Evolutionary conservation across 768 basidiomycete species (phyloP), one percentile per base, ranked within the genome.

Genomic region (Galerina sulciceps): DNA sequence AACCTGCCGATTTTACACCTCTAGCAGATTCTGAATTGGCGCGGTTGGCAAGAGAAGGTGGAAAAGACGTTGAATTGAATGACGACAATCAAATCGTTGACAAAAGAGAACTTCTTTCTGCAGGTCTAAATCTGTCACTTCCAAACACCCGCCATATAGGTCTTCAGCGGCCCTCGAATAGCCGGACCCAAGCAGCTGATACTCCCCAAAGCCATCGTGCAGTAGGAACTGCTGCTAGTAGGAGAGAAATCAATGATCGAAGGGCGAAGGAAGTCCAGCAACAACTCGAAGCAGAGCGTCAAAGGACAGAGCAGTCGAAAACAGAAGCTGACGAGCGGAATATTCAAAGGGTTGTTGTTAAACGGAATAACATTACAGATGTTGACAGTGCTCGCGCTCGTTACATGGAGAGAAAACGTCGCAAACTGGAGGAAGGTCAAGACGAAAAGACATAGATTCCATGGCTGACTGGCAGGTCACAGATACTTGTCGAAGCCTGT

Each of bases 41-140:
- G 20, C 82, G 73, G 43, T 65, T 82, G 43, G 93, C 94, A 14
- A 79, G 80, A 63, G 84, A 81, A 57, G 81, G 90, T 67, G 96
- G 95, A 20, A 91, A 91, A 71, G 81, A 87, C 10, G 88, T 99
- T 35, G 96, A 98, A 73, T 77, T 98, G 35, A 99, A 99, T 72
- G 96, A 99, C 72, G 96, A 98, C 66, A 96, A 95, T 66, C 93
- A 96, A 71, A 95, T 99, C 45, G 90, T 99, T 47, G 97, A 99
- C 77, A 95, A 96, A 69, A 88, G 96, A 55, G 93, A 96, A 52
- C 78, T 99, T 8, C 79, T 99, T 44, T 85, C 89, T 18, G 96
- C 96, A 4, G 97, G 97, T 2, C 77, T 99, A 55, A 99, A 99
- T 70, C 81, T 99, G 44, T 87, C 92, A 35, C 84, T 91, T 59